Base-by-base conservation (phyloP, 164 flowering plant species). In the Vitis amurensis region DNA sequence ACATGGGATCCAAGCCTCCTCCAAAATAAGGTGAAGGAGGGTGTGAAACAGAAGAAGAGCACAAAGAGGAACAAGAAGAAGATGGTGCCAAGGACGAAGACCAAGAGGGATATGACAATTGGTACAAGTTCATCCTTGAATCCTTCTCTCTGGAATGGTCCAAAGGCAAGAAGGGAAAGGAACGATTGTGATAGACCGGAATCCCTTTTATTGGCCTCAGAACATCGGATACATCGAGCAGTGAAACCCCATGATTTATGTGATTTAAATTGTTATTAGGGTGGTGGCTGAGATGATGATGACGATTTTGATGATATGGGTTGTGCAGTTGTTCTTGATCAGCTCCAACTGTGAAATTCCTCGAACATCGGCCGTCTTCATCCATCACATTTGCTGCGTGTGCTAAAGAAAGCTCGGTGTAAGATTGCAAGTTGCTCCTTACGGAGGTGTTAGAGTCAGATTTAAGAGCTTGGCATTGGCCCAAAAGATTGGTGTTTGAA, bases 181-280 rank as follows among this genome's bases (percentile, higher is more conserved):
- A 59, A 16, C 87, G 80, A 73, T 75, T 86, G 59, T 83, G 86
- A 71, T 86, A 88, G 14, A 88, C 78, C 9, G 92, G 92, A 70
- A 88, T 85, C 65, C 92, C 92, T 63, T 81, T 88, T 23, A 88
- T 85, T 2, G 90, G 89, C 61, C 77, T 67, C n/a, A 76, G 50
- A 5, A 78, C 73, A 3, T 77, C 82, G 48, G 76, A 58, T 11
- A 70, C 78, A 50, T 75, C 81, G 1, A 73, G 67, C 16, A 76
- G 48, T 7, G 87, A 74, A 37, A 82, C 73, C 30, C 81, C 83
- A 47, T 69, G 78, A 37, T 74, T 73, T 15, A 67, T 49, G 19
- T 78, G 79, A 62, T 73, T 66, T 11, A 73, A 10, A 52, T 66
- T 61, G 55, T 10, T 37, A 63, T 50, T 50, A 53, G 13, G 47